Evolutionary conservation across 805 yeast genomes (phyloP), one percentile per base, ranked within the genome.

Genomic region (Saccharomycopsis sp.): DNA sequence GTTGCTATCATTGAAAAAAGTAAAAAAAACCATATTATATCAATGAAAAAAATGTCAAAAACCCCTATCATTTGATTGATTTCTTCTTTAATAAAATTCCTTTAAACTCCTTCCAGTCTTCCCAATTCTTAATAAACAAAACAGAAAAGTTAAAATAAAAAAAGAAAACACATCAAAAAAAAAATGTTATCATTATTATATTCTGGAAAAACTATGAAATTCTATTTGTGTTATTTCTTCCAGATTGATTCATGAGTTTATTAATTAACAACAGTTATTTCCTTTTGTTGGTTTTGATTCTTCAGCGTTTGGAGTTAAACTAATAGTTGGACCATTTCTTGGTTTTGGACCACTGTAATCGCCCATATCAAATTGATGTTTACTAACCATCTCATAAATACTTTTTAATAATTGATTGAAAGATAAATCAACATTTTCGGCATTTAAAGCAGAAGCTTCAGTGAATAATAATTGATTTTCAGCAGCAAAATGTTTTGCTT

Each of bases 391-490:
- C 57, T 89, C 95, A 62, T 87, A 88, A 53, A 92, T 92, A 53
- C 89, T 85, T 49, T 88, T 85, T 55, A 92, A 75, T 51, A 92
- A 74, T 60, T 88, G 95, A 59, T 87, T 85, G 73, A 92, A 92
- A 6, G 96, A 88, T 50, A 77, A 70, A 59, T 92, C 97, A 44
- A 92, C 98, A 60, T 92, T 92, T 56, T 89, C 94, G 34, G 95
- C 80, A 52, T 85, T 85, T 48, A 92, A 71, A 21, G 97, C 98
- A 46, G 94, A 80, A 13, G 97, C 94, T 67, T 92, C 98, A 34
- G 96, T 89, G 59, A 92, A 92, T 54, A 92, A 67, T 53, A 92
- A 70, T 59, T 76, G 84, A 66, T 92, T 88, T 62, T 92, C 96
- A 45, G 83, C 75, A 30, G 96, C 95, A 64, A 88, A 88, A 56